These are phyloP conservation scores for Pyrrhoderma noxium DNA, from an alignment of 1,284 basidiomycete genomes.

Conservation along the genomic window DNA sequence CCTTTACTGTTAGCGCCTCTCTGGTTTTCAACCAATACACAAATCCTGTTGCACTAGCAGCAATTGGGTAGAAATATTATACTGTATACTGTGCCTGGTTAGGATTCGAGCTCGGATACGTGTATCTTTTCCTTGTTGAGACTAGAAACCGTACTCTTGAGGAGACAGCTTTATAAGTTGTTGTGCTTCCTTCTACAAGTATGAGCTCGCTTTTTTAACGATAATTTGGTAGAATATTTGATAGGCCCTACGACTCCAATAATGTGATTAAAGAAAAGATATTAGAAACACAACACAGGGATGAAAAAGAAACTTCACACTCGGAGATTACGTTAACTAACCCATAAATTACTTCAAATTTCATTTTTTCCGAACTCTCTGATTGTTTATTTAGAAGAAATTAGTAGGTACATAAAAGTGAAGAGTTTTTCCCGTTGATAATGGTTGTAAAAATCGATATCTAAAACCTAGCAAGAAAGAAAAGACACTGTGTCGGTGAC, in stretches of 20 bases:
- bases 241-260: slow-evolving; percentile 16
- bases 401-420: too few species aligned
- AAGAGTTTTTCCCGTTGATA: too few species aligned
- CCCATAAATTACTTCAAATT: too few species aligned
- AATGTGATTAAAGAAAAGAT: too few species aligned
- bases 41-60: slow-evolving; percentile 26
- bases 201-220: not conserved
- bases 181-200: not conserved
- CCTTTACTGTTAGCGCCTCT: slow-evolving; percentile 24
- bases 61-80: slow-evolving; percentile 30
- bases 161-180: slow-evolving; percentile 17
- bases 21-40: slow-evolving; percentile 37
- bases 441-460: too few species aligned
- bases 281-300: too few species aligned
- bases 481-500: too few species aligned
- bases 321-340: too few species aligned
- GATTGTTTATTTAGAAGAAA: too few species aligned
- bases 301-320: too few species aligned
- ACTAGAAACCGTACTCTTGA: slow-evolving; percentile 19
- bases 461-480: too few species aligned
- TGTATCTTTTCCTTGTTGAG: slow-evolving; percentile 26
- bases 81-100: slow-evolving; percentile 25
- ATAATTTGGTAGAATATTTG: slow-evolving; percentile 16
- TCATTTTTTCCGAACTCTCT: too few species aligned
- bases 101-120: slow-evolving; percentile 30